Evolutionary conservation across 2,329 filamentous ascomycete genomes (phyloP), one percentile per base, ranked within the genome.

Genomic region (Chaetomiaceae sp.): DNA sequence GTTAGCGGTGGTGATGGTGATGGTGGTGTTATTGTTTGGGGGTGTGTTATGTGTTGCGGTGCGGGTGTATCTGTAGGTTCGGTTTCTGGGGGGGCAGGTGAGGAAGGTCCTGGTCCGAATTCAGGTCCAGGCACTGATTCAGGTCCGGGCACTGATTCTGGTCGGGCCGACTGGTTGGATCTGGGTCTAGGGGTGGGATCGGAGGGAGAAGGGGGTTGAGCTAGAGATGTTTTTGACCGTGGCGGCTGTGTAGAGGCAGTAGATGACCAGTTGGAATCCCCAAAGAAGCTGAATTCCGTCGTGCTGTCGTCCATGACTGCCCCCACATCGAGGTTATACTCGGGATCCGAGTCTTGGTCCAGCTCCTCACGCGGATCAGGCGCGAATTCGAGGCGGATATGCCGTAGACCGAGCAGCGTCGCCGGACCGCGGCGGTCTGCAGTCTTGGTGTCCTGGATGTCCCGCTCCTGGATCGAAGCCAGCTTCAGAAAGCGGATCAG

Each of bases 301-400:
- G 14, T 33, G 7, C 68, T 65, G 13, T 37, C 31, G 27, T 48
- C 48, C 41, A 79, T 65, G 13, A 78, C 63, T 12, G 65, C 65
- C 38, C 70, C 69, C 1, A 72, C 69, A 44, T 77, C 72, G 3
- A 73, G 50, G 16, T 68, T 67, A 10, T 63, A 65, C 3, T 61
- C 58, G 5, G 64, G 64, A 14, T 65, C 62, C 19, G 58, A 52
- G 3, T 61, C 57, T 4, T 65, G 64, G n/a, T 62, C 61, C 16
- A 61, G 59, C 20, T 71, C 69, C 3, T 71, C 68, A 10, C 64
- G 63, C 2, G 67, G 65, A 42, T 75, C 73, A 0, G 68, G 63
- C 21, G 75, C 72, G 53, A 84, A 75, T 59, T 84, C 80, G 5
- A 85, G 65, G 2, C 72, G 65, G 14, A 85, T 60, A 51, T 74